Evolutionary conservation across 73 alveolate genomes (phyloP).

Genomic region (Uronychia binucleata): DNA sequence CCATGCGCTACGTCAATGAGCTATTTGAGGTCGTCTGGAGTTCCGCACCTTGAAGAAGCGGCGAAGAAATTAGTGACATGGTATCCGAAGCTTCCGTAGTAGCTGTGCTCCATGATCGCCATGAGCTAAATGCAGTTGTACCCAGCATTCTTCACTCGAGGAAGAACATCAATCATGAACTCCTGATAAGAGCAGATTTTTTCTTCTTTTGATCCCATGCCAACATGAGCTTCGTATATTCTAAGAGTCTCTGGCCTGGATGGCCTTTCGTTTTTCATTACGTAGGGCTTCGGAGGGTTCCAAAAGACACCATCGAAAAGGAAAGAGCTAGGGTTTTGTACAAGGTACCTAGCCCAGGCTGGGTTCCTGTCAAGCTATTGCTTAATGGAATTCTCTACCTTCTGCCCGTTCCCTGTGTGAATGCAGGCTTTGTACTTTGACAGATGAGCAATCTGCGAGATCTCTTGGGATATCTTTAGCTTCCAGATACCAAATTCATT

Average conservation of each 20-base stretch:
- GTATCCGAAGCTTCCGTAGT: slow-evolving; percentile 97
- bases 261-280: slow-evolving; percentile 82
- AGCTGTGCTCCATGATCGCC: slow-evolving; percentile 98
- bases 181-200: slow-evolving; percentile 92
- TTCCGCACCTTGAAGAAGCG: slow-evolving; percentile 84
- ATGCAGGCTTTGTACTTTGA: slow-evolving; percentile 53
- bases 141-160: slow-evolving; percentile 92
- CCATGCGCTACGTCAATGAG: slow-evolving; percentile 96
- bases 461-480: slow-evolving; percentile 33
- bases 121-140: slow-evolving; percentile 94
- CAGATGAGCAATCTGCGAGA: slow-evolving; percentile 49
- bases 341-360: slow-evolving; percentile 76
- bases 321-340: slow-evolving; percentile 67
- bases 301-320: slow-evolving; percentile 82
- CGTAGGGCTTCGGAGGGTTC: slow-evolving; percentile 77
- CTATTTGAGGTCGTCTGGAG: slow-evolving; percentile 97
- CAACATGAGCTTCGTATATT: slow-evolving; percentile 98
- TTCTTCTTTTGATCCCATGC: slow-evolving; percentile 93
- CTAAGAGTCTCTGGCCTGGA: slow-evolving; percentile 76
- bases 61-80: slow-evolving; percentile 95
- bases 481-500: slow-evolving; percentile 73
- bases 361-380: slow-evolving; percentile 75
- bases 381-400: no score
- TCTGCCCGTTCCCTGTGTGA: slow-evolving; percentile 27
- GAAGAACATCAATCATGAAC: slow-evolving; percentile 89